These are phyloP conservation scores for Diaporthe sp. DNA, from an alignment of 2,329 filamentous ascomycete species.

Conservation along the genomic window DNA sequence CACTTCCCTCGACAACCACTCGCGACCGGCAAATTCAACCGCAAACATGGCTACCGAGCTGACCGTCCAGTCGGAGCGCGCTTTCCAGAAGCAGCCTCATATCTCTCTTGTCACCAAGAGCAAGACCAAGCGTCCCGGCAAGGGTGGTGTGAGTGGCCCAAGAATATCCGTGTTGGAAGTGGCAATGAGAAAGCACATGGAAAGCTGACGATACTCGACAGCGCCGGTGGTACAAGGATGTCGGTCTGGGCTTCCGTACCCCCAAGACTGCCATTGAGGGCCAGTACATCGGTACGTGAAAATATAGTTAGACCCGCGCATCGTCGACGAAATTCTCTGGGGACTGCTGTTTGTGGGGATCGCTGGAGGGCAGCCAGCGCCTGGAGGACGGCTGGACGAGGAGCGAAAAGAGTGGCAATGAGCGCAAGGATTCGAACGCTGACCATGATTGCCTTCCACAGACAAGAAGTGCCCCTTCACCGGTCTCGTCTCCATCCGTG, in stretches of 20 bases:
- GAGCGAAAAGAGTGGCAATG: slow-evolving; percentile 1
- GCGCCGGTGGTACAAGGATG: slow-evolving; percentile 90
- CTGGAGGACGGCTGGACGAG: not conserved
- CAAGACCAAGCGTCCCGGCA: slow-evolving; percentile 89
- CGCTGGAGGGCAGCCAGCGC: slow-evolving; percentile 3
- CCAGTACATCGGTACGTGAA: slow-evolving; percentile 94
- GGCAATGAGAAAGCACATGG: not conserved
- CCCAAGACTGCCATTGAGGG: slow-evolving; percentile 99
- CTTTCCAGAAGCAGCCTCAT: slow-evolving; percentile 99
- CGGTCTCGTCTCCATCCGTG: slow-evolving; percentile 98
- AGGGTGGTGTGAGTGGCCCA: slow-evolving; percentile 85
- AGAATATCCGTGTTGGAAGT: not conserved
- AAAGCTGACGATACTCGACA: slow-evolving; percentile 38
- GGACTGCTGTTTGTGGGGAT: not conserved
- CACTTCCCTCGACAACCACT: slow-evolving; percentile 47
- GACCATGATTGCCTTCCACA: slow-evolving; percentile 56
- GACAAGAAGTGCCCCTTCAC: slow-evolving; percentile 99
- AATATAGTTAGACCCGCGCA: not conserved
- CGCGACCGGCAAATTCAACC: slow-evolving; percentile 58
- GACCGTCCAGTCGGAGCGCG: slow-evolving; percentile 99
- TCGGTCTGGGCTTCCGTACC: slow-evolving; percentile 98
- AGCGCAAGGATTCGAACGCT: slow-evolving; percentile 31
- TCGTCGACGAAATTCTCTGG: not conserved
- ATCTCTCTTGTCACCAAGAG: slow-evolving; percentile 99
- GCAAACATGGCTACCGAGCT: slow-evolving; percentile 96